phyloP scores from a whole-genome alignment of 2,329 filamentous ascomycete species.

The Trichophyton schoenleinii region DNA sequence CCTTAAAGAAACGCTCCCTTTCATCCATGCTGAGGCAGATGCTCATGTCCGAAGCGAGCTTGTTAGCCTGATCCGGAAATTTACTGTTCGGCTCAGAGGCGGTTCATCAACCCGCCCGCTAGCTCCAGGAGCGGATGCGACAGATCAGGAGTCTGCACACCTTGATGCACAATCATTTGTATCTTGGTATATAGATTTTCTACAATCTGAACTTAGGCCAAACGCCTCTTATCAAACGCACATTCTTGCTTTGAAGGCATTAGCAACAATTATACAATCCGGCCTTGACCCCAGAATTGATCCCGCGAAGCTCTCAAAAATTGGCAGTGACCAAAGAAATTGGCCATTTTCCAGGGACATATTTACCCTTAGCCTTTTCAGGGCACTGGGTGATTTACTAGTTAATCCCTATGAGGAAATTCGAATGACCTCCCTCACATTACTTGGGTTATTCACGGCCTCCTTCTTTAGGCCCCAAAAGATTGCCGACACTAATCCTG shows the following conservation, averaged over 20 bases:
- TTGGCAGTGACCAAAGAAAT: conserved; percentile 35
- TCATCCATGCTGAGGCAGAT: conserved; percentile 72
- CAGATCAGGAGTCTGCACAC: background rate
- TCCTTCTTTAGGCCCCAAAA: conserved; percentile 15
- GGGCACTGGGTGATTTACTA: conserved; percentile 62
- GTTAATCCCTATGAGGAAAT: conserved; percentile 92
- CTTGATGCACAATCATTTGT: conserved; percentile 41
- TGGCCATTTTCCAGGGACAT: conserved; percentile 41
- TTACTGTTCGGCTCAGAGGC: conserved; percentile 63
- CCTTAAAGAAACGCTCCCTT: conserved; percentile 52
- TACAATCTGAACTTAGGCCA: conserved; percentile 61
- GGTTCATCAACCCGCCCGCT: conserved; percentile 28
- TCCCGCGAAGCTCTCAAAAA: conserved; percentile 30
- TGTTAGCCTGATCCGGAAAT: conserved; percentile 58
- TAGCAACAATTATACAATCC: conserved; percentile 54
- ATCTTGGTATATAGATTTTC: conserved; percentile 60
- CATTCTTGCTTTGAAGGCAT: conserved; percentile 62
- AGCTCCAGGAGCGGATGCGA: background rate
- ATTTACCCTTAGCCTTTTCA: conserved; percentile 25
- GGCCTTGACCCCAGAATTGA: conserved; percentile 47
- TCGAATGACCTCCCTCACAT: conserved; percentile 41
- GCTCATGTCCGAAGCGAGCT: conserved; percentile 76
- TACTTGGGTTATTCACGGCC: conserved; percentile 31
- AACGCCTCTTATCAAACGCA: conserved; percentile 85
- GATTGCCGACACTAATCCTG: background rate